Evolutionary conservation across 2,329 filamentous ascomycete species (phyloP), one percentile per base, ranked within the genome.

Genomic region (Proliferodiscus dingleyae): DNA sequence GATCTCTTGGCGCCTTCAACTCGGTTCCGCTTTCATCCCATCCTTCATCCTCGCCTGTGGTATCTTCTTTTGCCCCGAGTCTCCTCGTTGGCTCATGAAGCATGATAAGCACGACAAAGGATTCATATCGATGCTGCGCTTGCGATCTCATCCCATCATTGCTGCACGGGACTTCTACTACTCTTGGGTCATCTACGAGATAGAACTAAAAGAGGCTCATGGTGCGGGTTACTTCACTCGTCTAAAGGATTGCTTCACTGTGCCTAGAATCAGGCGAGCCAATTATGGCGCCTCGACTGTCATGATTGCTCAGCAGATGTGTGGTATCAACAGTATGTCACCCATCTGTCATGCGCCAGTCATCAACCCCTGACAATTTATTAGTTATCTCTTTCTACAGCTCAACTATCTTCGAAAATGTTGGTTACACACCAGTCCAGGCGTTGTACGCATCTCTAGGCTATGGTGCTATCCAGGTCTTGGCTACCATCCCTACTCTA

Each of bases 31-130:
- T 2, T 80, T 84, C 52, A 75, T 84, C 47, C 72, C 72, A 0
- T 70, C 72, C 7, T 64, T 86, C 2, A 77, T 80, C 21, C 71
- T 87, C 1, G 53, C 79, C 1, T 24, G 77, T 21, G 66, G 79
- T 38, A 80, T 87, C 47, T 87, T 77, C 62, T 68, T 83, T 33
- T 87, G 83, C 51, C 80, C 80, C 18, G 80, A 84, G 57, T 81
- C 77, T 0, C 80, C 80, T 1, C 73, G 80, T 54, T 83, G 80
- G 78, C 73, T 75, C 43, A 75, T 85, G 61, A 82, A 55, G 43
- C 18, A 55, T 65, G 1, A 65, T 60, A 48, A 73, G 66, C 51
- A 70, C 8, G 69, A 15, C 60, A 67, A 37, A 63, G 71, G 41
- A 74, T 79, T 2, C 80, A 74, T 67, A 10, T 80, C 78, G 1